Conservation (phyloP, 208 protist genomes). For the Vickermania spadyakhi region DNA sequence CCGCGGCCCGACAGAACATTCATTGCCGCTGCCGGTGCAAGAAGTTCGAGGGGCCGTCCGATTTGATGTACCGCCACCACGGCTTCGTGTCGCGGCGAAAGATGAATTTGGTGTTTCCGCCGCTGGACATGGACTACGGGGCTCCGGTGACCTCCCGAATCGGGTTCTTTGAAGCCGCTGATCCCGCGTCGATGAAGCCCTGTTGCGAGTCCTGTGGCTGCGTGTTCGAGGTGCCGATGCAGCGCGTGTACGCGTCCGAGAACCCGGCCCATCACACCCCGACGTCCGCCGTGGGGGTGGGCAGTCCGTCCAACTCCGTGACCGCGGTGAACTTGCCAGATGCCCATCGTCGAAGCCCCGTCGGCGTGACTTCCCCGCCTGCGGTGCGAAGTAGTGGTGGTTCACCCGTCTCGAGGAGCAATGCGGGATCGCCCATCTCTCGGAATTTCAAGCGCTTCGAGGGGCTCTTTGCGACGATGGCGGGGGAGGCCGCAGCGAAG, state of each 20-base stretch:
- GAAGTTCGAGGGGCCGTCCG: slow-evolving; percentile 18
- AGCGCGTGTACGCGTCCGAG: slow-evolving; percentile 7
- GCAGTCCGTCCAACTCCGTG: background rate
- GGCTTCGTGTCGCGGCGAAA: slow-evolving; percentile 52
- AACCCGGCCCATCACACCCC: background rate
- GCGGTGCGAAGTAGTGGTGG: background rate
- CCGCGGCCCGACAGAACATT: slow-evolving; percentile 49
- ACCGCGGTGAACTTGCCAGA: background rate
- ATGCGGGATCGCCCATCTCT: background rate
- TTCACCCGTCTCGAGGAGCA: background rate
- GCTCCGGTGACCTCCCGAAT: slow-evolving; percentile 53
- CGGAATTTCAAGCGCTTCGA: background rate
- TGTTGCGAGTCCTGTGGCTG: slow-evolving; percentile 65
- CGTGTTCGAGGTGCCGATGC: slow-evolving; percentile 28
- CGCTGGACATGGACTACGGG: slow-evolving; percentile 77
- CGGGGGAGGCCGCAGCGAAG: background rate
- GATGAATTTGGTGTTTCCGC: slow-evolving; percentile 55
- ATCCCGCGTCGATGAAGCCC: slow-evolving; percentile 51
- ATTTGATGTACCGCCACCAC: slow-evolving; percentile 31
- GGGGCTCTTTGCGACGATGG: background rate
- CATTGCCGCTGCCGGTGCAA: slow-evolving; percentile 50
- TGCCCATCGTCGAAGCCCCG: no score
- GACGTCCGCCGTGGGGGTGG: background rate
- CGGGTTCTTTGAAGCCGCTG: slow-evolving; percentile 70
- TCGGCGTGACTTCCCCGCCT: no score